Percentiles rank a stretch among this genome's conserved stretches.
These are phyloP conservation scores for Phyllostachys edulis DNA, from an alignment of 176 grass and related monocot species.

Conservation along the genomic window DNA sequence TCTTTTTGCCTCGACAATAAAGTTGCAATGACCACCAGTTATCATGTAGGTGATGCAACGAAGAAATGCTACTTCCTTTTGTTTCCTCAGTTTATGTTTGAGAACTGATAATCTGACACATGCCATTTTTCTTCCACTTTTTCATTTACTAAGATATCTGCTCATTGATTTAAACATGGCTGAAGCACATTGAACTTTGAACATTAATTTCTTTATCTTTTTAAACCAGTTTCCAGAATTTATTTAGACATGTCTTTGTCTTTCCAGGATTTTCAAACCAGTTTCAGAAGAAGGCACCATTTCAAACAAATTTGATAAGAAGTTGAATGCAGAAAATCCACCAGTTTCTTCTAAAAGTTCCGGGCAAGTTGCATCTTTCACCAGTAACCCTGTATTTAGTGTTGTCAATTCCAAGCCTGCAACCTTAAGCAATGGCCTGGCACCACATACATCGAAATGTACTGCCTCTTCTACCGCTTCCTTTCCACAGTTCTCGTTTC, in stretches of 20 bases:
- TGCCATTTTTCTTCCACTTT: slow-evolving; percentile 17
- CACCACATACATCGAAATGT: slow-evolving; percentile 10
- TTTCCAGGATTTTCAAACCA: slow-evolving; percentile 30
- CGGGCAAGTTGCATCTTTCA: slow-evolving; percentile 38
- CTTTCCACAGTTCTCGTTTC: background rate
- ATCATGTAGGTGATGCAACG: background rate
- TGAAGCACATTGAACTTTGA: background rate
- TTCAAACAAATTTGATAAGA: background rate
- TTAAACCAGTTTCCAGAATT: background rate
- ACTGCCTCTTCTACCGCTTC: slow-evolving; percentile 4
- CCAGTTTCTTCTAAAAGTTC: slow-evolving; percentile 26
- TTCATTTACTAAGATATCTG: background rate
- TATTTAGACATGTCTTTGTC: slow-evolving; percentile 15
- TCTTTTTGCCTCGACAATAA: background rate
- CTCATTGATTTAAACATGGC: background rate
- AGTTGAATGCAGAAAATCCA: slow-evolving; percentile 29
- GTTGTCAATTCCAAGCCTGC: slow-evolving; percentile 18
- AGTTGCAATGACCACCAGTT: background rate
- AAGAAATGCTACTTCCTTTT: background rate
- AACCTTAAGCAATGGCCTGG: slow-evolving; percentile 32
- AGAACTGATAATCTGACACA: background rate
- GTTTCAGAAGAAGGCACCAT: slow-evolving; percentile 23
- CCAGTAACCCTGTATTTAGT: slow-evolving; percentile 36
- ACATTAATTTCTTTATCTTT: background rate
- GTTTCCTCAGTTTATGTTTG: slow-evolving; percentile 6